Evolutionary conservation across 148 eudicot species (phyloP), one percentile per base, ranked within the genome.

Genomic region (Pouteria glomerata): DNA sequence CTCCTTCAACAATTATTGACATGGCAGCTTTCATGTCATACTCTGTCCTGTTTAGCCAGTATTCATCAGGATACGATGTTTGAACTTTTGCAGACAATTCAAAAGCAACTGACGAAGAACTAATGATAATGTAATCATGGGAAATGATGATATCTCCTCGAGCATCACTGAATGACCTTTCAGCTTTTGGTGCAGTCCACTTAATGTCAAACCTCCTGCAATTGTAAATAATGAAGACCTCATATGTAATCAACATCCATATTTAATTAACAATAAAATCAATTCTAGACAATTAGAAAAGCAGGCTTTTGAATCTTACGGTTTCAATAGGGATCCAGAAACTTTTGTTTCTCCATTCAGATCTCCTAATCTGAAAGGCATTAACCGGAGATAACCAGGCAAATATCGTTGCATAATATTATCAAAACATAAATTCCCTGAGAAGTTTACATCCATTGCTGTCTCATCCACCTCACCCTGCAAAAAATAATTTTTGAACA

Each of bases 171-270:
- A 91, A 87, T 75, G 98, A 94, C 50, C 97, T 97, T 84, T 94
- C 98, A 56, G 98, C 98, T 88, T 90, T 91, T 67, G 97, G 98
- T 51, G 98, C 97, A 48, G 85, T 89, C 96, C 98, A 94, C 72
- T 94, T 94, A 63, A 94, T 88, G 82, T 94, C 98, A 83, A 94
- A 94, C 81, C 98, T 89, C 91, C 98, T 94, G 77, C 30, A 81
- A 69, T 33, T 33, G 74, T 42, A 74, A 73, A 50, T 45, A 11
- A 45, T 4, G 30, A 44, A 21, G 27, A 33, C 31, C 27, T 64
- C 35, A 39, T 12, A 39, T n/a, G 35, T 16, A 55, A 42, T 55
- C 33, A 55, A 35, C 60, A 34, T 47, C 44, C 33, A 73, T 18
- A 19, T 5, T 10, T 39, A 23, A 58, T 26, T 29, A 15, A 31